Conservation (phyloP, 208 protist species). For the Trypanosoma brucei region DNA sequence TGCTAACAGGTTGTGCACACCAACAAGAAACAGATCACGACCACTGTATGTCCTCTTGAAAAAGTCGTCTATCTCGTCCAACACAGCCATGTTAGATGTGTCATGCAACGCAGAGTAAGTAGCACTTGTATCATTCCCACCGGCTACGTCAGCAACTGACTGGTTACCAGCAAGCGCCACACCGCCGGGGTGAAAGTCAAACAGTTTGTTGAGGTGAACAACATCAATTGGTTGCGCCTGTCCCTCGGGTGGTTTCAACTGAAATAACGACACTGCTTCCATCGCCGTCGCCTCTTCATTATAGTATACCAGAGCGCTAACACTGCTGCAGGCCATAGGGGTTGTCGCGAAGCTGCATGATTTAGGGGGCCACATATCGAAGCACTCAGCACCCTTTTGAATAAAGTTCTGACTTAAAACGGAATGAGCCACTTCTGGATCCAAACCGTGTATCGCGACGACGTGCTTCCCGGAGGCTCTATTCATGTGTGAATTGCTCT, state of each 20-base stretch:
- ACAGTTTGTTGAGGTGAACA: constrained; percentile 17
- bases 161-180: neutral
- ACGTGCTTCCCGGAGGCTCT: constrained; percentile 7
- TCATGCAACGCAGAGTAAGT: neutral
- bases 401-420: constrained; percentile 30
- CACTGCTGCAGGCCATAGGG: constrained; percentile 22
- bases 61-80: constrained; percentile 43
- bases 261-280: constrained; percentile 18
- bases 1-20: constrained; percentile 58
- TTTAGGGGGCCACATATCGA: constrained; percentile 23
- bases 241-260: constrained; percentile 5
- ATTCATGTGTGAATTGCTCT: constrained; percentile 2
- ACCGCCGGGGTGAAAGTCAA: neutral
- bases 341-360: neutral
- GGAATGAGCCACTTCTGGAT: constrained; percentile 7
- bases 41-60: constrained; percentile 39
- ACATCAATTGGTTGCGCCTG: constrained; percentile 19
- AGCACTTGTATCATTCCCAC: neutral
- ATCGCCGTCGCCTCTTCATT: constrained; percentile 17
- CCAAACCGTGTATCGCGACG: constrained; percentile 37
- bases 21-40: constrained; percentile 41
- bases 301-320: constrained; percentile 48
- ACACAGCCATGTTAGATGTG: neutral
- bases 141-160: neutral
- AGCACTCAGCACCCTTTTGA: constrained; percentile 20